Base-by-base conservation (phyloP, 2,329 filamentous ascomycete genomes). In the Aspergillus pseudoterreus region DNA sequence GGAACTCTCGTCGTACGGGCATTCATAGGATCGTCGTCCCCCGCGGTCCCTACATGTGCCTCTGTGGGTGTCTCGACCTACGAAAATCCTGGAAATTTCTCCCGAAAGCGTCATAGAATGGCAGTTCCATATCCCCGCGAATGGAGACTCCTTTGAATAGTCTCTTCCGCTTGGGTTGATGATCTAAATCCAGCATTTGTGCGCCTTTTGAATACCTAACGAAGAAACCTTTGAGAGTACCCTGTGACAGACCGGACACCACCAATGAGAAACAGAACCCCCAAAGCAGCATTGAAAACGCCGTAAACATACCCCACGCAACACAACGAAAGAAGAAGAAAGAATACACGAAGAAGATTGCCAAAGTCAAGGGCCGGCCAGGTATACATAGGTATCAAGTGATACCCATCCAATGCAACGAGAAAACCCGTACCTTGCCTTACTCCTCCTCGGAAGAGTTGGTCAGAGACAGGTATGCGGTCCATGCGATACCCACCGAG, bases 401-500 rank as follows among this genome's bases (percentile, higher is more conserved):
- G 22, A 22, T 11, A 11, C 9, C 27, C 10, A 42, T 21, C 32
- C 35, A 43, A 38, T 39, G 57, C 52, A 56, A 56, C 55, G 57
- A 56, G 30, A 56, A 36, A 43, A 44, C 48, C 49, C 41, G 46
- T 43, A 36, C 30, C 35, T 36, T 47, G 17, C 42, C 51, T 63
- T 71, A 73, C 12, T 77, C 79, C 48, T 92, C 88, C 53, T 95
- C 90, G 2, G 90, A 79, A 4, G 91, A 86, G 74, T 97, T 97
- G 55, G 87, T 89, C 47, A 99, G 81, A 2, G 92, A 96, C 10
- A 99, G 83, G 71, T 96, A 99, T 17, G 92, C 92, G 10, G 94
- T 97, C 94, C 92, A 97, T 32, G 91, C 91, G 63, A 97, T 97
- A 79, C 92, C 92, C 50, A 99, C 75, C 8, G 90, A 95, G 14